Evolutionary conservation across 2,329 filamentous ascomycete genomes (phyloP).

Genomic region (Claviceps africana): DNA sequence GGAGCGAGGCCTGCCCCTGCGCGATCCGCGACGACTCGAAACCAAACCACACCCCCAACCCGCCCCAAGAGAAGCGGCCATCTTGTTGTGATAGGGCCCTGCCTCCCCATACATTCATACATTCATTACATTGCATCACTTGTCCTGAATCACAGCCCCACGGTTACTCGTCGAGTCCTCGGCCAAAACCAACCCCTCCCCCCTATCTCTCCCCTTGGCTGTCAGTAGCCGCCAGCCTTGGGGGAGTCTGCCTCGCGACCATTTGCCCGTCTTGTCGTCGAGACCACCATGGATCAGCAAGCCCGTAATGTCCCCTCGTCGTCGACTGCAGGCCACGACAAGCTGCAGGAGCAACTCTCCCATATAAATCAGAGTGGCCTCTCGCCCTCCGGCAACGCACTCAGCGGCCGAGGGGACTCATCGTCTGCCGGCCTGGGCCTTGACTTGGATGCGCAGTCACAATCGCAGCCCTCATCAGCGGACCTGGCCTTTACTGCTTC

Average conservation of each 20-base stretch:
- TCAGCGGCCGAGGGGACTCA: slow-evolving; percentile 27
- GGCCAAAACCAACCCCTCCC: slow-evolving; percentile 1
- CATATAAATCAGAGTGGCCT: slow-evolving; percentile 53
- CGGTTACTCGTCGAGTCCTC: background rate
- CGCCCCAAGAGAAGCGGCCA: background rate
- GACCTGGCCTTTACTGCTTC: slow-evolving; percentile 17
- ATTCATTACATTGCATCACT: slow-evolving; percentile 10
- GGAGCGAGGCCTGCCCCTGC: slow-evolving; percentile 2
- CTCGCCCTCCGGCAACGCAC: slow-evolving; percentile 47
- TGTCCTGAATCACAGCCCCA: slow-evolving; percentile 13
- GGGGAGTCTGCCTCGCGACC: slow-evolving; percentile 28
- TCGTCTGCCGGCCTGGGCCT: slow-evolving; percentile 42
- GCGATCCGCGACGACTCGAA: slow-evolving; percentile 1
- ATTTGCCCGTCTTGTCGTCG: slow-evolving; percentile 5
- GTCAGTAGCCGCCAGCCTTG: slow-evolving; percentile 33
- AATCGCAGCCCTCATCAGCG: slow-evolving; percentile 21
- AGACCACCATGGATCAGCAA: slow-evolving; percentile 28
- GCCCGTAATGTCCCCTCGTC: slow-evolving; percentile 42
- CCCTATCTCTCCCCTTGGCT: slow-evolving; percentile 27
- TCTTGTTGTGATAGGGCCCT: slow-evolving; percentile 4
- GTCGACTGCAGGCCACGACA: slow-evolving; percentile 28
- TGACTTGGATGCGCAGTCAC: slow-evolving; percentile 36
- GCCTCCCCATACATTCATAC: slow-evolving; percentile 6
- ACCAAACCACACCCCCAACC: too few species aligned
- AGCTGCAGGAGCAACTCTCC: slow-evolving; percentile 35